These are phyloP conservation scores for Leptographium lundbergii DNA, from an alignment of 2,329 filamentous ascomycete species.

Conservation along the genomic window DNA sequence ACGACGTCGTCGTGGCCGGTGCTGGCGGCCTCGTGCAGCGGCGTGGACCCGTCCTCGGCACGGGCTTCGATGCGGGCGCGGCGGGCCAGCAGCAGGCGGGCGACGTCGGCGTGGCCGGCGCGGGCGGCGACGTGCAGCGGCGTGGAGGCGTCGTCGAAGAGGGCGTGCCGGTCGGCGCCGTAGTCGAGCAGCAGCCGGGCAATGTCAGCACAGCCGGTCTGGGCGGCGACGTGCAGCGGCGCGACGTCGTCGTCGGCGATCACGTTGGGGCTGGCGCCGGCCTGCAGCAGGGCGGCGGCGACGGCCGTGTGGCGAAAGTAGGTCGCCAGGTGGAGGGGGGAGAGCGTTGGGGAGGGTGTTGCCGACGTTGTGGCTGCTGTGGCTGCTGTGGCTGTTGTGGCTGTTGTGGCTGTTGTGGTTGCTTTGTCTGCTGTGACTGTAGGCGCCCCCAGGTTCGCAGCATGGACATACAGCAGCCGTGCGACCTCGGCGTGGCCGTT, in stretches of 20 bases:
- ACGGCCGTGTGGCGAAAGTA: background rate
- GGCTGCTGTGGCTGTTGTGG: no score
- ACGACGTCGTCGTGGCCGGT: background rate
- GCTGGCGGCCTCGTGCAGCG: background rate
- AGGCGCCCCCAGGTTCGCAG: background rate
- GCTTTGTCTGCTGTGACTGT: no score
- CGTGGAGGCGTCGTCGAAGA: background rate
- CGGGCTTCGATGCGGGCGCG: background rate
- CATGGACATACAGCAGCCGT: background rate
- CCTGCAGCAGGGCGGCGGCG: background rate
- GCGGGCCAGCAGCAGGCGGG: background rate
- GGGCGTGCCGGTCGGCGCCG: background rate
- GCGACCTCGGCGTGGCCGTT: background rate
- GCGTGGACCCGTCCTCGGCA: background rate
- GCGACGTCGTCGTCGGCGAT: background rate
- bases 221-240: background rate
- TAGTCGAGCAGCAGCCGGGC: background rate
- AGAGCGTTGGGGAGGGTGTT: background rate
- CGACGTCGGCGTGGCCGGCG: background rate
- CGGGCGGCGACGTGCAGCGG: background rate
- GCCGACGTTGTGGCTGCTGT: no score
- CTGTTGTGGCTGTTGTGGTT: no score
- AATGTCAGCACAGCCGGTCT: background rate
- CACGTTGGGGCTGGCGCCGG: background rate
- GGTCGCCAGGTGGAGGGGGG: background rate